A percentile compares a stretch with the other conserved stretches of the same genome.
These are phyloP conservation scores for Bromus sterilis DNA, from an alignment of 176 grass and related monocot species.

Conservation along the genomic window DNA sequence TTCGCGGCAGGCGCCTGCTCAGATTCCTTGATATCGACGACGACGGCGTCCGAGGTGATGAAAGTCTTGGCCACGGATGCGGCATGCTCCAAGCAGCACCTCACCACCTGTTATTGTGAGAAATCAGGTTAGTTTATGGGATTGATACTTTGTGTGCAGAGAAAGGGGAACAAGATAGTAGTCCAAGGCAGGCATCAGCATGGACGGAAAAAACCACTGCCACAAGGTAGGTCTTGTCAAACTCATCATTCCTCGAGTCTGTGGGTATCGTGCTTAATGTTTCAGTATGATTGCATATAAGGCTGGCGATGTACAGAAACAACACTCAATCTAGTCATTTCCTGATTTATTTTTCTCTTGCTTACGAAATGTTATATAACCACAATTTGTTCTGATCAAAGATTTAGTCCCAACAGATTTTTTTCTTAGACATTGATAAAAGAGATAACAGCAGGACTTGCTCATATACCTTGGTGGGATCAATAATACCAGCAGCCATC, in stretches of 20 bases:
- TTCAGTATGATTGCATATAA: neutral
- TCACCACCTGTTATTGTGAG: slow-evolving; percentile 65
- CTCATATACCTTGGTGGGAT: slow-evolving; percentile 75
- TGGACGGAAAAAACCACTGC: neutral
- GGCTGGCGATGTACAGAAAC: neutral
- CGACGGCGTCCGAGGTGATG: slow-evolving; percentile 83
- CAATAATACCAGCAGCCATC: slow-evolving; percentile 95
- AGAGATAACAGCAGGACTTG: neutral
- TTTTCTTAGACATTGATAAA: too few relatives aligned
- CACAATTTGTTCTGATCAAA: neutral
- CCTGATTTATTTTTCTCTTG: neutral
- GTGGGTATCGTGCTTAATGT: neutral
- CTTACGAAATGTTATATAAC: neutral
- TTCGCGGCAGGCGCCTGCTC: slow-evolving; percentile 54
- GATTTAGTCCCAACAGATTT: neutral
- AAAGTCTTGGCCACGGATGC: slow-evolving; percentile 83
- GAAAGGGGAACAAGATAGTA: too few relatives aligned
- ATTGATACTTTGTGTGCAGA: neutral
- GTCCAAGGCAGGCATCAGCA: too few relatives aligned
- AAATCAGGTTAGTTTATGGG: neutral
- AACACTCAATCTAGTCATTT: neutral
- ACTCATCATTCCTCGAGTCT: neutral
- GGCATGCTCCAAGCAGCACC: slow-evolving; percentile 89
- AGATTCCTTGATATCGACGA: slow-evolving; percentile 69
- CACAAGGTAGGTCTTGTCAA: neutral